A percentile compares a stretch with the other conserved stretches of the same genome.
Evolutionary conservation across 192 early-diverging fungal species (phyloP).

Genomic region (Umbelopsis isabellina): DNA sequence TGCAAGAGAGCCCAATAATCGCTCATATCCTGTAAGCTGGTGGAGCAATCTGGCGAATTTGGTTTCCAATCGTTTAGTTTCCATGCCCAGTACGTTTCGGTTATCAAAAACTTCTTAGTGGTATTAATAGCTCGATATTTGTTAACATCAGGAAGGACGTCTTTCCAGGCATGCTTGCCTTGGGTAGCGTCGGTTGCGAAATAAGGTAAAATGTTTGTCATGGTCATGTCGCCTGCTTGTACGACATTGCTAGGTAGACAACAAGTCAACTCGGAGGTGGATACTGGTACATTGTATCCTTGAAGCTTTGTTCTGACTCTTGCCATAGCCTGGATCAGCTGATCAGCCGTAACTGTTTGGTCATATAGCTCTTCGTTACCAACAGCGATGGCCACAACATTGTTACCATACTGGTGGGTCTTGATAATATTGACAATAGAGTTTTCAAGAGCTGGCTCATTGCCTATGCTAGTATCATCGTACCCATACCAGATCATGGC

Average conservation of each 20-base stretch:
- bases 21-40: not conserved
- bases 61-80: constrained; percentile 12
- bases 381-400: constrained; percentile 14
- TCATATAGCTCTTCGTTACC: constrained; percentile 8
- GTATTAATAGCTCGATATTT: constrained; percentile 4
- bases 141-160: constrained; percentile 17
- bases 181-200: constrained; percentile 15
- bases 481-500: constrained; percentile 18
- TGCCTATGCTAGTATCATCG: constrained; percentile 3
- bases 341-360: constrained; percentile 3
- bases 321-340: constrained; percentile 13
- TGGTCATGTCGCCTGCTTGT: not conserved
- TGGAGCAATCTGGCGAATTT: constrained; percentile 7
- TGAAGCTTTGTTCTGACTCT: constrained; percentile 9
- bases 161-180: constrained; percentile 17
- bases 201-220: constrained; percentile 17
- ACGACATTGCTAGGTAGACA: constrained; percentile 4
- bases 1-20: constrained; percentile 14
- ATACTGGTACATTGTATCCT: constrained; percentile 11
- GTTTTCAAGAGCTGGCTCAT: constrained; percentile 9
- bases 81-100: constrained; percentile 11
- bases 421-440: constrained; percentile 9
- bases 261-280: constrained; percentile 1
- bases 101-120: constrained; percentile 5
- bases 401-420: constrained; percentile 8